Base-by-base conservation (phyloP, 805 yeast species). In the Metschnikowia henanensis region DNA sequence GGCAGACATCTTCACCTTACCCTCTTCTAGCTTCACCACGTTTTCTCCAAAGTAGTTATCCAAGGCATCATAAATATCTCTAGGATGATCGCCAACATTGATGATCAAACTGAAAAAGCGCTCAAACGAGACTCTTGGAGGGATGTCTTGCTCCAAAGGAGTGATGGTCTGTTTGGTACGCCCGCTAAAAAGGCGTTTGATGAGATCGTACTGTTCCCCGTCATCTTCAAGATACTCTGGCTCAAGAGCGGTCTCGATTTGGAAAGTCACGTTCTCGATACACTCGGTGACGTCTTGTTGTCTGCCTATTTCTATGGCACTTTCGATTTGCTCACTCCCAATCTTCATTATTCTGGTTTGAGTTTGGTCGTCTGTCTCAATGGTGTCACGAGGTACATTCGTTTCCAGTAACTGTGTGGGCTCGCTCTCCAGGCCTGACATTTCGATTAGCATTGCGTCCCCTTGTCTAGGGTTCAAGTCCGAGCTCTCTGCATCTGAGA, bases 261-360 rank as follows among this genome's bases (percentile, higher is more conserved):
- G 98, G 51, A 84, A 87, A 12, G 91, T 72, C 6, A 94, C 97
- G 61, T 94, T 94, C 43, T 91, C 95, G 57, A 92, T 90, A 63
- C 98, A 92, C 61, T 94, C 99, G 0, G 97, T 90, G 16, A 94
- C 98, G 69, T 94, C 99, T 62, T 94, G 99, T 61, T 94, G 99
- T 51, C 95, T 74, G 2, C 97, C 96, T 57, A 83, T 72, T 58
- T 87, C 91, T 41, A 84, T 71, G 0, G 94, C 83, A 55, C 83
- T 78, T 45, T 81, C 90, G 64, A 85, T 76, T 56, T 84, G 89
- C 49, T 82, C 87, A 4, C 80, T 66, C 46, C 75, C 70, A 12
- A 78, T 78, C 30, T 59, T 64, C 32, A 66, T 51, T 22, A 66
- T 41, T 32, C 53, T 55, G 2, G 49, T 37, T 21, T 43, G 49